phyloP scores from a whole-genome alignment of 2,329 filamentous ascomycete genomes.

The Pseudocercospora crystallina region DNA sequence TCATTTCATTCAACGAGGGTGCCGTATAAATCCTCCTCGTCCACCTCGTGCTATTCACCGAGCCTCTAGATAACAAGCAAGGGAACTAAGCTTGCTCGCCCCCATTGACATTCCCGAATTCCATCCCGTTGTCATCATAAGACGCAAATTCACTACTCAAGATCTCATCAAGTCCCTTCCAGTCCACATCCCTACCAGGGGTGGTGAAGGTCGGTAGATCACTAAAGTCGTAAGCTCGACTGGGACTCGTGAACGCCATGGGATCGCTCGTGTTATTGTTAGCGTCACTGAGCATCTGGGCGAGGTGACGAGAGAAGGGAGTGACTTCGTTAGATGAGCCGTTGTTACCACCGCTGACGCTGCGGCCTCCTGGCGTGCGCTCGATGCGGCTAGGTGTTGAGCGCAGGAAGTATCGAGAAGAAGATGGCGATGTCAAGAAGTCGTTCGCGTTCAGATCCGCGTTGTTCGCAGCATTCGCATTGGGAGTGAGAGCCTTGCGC shows the following conservation, averaged over 20 bases:
- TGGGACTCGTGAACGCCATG: slow-evolving; percentile 30
- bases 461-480: slow-evolving; percentile 29
- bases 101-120: slow-evolving; percentile 8
- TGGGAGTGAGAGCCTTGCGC: slow-evolving; percentile 32
- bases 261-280: slow-evolving; percentile 24
- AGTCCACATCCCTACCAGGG: slow-evolving; percentile 30
- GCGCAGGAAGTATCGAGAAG: slow-evolving; percentile 40
- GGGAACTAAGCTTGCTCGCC: slow-evolving; percentile 3
- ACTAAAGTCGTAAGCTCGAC: slow-evolving; percentile 32
- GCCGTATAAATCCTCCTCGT: neutral
- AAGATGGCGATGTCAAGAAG: slow-evolving; percentile 36
- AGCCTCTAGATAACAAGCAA: too few species aligned
- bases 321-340: slow-evolving; percentile 41
- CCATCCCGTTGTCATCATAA: slow-evolving; percentile 23
- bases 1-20: neutral
- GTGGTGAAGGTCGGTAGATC: slow-evolving; percentile 35
- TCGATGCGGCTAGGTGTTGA: slow-evolving; percentile 39
- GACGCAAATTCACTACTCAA: slow-evolving; percentile 33
- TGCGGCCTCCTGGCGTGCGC: slow-evolving; percentile 31
- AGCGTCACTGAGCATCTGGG: slow-evolving; percentile 60
- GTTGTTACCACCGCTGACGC: slow-evolving; percentile 24
- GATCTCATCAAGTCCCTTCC: slow-evolving; percentile 31
- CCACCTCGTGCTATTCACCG: neutral
- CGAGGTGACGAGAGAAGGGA: slow-evolving; percentile 63
- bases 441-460: slow-evolving; percentile 31